phyloP scores from a whole-genome alignment of 169 alveolate species.

The Theileria annulata region DNA sequence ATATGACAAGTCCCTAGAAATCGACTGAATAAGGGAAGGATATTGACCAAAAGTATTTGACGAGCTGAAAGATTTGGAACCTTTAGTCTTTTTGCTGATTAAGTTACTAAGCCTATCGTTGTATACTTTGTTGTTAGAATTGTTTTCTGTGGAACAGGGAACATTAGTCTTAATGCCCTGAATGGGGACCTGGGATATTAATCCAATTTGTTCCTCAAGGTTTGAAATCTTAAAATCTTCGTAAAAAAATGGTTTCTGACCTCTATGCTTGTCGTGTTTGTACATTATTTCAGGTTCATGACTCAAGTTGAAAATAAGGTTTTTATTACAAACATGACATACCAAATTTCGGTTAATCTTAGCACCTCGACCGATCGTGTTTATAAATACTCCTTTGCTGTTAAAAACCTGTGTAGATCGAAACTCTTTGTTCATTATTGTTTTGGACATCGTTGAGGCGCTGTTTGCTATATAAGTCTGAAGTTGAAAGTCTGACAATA shows the following conservation, averaged over 20 bases:
- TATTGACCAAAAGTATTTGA: background rate
- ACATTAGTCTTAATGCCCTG: background rate
- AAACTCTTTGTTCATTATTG: constrained; percentile 35
- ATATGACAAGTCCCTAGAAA: background rate
- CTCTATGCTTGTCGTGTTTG: background rate
- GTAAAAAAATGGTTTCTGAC: background rate
- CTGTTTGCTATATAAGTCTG: constrained; percentile 46
- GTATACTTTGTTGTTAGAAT: constrained; percentile 16
- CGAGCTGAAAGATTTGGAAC: background rate
- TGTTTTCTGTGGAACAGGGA: background rate
- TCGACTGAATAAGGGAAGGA: constrained; percentile 1
- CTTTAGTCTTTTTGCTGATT: constrained; percentile 19
- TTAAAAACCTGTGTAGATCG: constrained; percentile 28
- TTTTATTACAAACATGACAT: constrained; percentile 30
- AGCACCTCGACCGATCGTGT: background rate
- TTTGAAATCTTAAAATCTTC: constrained; percentile 36
- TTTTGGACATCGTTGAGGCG: constrained; percentile 34
- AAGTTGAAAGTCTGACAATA: constrained; percentile 37
- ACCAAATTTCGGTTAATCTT: constrained; percentile 5
- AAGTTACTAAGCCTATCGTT: constrained; percentile 42
- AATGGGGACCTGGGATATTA: constrained; percentile 15
- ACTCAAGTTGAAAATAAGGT: background rate
- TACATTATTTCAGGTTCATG: background rate
- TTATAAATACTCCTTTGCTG: constrained; percentile 36
- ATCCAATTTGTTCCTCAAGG: constrained; percentile 46